These are phyloP conservation scores for Kokia cookei DNA, from an alignment of 441 rosid genomes.

Conservation along the genomic window DNA sequence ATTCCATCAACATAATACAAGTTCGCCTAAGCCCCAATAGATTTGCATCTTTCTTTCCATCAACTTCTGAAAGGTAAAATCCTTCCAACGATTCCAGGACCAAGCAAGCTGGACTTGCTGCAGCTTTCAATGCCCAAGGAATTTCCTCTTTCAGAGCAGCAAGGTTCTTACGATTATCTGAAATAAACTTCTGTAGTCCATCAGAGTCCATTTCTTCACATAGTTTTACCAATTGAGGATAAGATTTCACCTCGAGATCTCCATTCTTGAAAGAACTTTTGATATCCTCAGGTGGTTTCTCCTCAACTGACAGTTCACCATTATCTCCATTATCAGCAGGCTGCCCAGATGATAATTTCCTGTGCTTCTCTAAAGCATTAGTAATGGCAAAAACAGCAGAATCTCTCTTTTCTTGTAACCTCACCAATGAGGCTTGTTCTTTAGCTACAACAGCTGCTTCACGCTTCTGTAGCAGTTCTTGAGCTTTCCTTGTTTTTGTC, in stretches of 20 bases:
- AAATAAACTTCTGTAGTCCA: conserved; percentile 88
- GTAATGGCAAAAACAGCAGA: conserved; percentile 60
- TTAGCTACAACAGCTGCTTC: conserved; percentile 20
- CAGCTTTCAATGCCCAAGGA: conserved; percentile 79
- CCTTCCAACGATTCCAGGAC: conserved; percentile 66
- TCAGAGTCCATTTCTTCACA: conserved; percentile 82
- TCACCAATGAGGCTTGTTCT: conserved; percentile 64
- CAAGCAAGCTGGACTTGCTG: conserved; percentile 68
- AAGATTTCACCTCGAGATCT: conserved; percentile 50
- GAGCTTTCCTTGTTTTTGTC: neutral
- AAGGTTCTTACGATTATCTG: conserved; percentile 97
- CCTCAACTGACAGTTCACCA: conserved; percentile 26
- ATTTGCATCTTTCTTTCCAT: conserved; percentile 51
- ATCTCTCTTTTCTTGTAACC: conserved; percentile 87
- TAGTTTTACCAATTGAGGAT: conserved; percentile 65
- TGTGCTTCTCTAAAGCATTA: conserved; percentile 56
- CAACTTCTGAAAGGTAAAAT: neutral
- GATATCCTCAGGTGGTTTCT: conserved; percentile 40
- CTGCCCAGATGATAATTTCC: conserved; percentile 32
- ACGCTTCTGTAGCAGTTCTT: neutral
- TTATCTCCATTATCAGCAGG: conserved; percentile 37
- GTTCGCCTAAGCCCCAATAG: conserved; percentile 91
- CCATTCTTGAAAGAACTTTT: conserved; percentile 43
- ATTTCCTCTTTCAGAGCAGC: conserved; percentile 74
- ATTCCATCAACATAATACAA: conserved; percentile 97